Evolutionary conservation across 192 early-diverging fungal species (phyloP), one percentile per base, ranked within the genome.

Genomic region (Podochytrium sp.): DNA sequence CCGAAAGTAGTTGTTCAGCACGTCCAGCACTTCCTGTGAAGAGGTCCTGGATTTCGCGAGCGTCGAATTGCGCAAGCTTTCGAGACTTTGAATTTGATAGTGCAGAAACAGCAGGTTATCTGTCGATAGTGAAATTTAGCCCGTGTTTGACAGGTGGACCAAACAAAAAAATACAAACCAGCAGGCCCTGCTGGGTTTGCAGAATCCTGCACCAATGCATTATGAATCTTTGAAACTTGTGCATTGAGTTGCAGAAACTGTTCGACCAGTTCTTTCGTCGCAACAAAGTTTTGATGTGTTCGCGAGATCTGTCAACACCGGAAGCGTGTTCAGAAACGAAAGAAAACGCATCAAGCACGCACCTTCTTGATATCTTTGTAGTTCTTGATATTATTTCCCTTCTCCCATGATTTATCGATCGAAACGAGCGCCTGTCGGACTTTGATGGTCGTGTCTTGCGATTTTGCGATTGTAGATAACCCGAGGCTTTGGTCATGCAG

Each of bases 281-380:
- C 88, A 12, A 90, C 88, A 86, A 99, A 99, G 81, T 99, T 99
- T 75, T 93, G 91, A 84, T 98, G 96, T 1, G 94, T 91, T 61
- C 89, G 85, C 1, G 97, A 98, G 30, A 99, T 90, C 91, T 94
- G 65, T 3, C 20, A 16, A 35, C 14, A 70, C 10, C 0, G 14
- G 43, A 62, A 34, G 14, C 52, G 33, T 2, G 43, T 5, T 29
- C 12, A 10, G 56, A 30, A 18, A 14, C 7, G 25, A 2, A 65
- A 73, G 39, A 33, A 30, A 49, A 12, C 40, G 18, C 16, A 33
- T n/a, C n/a, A 12, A 33, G 58, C 25, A 64, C 58, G 14, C 3
- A 93, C 92, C 87, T 92, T 92, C 71, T 92, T 91, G 60, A 99
- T 96, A 53, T 92, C 87, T 59, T 91, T 88, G 83, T 94, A 99